Evolutionary conservation across 768 basidiomycete genomes (phyloP), one percentile per base, ranked within the genome.

Genomic region (Leucosporidium scottii): DNA sequence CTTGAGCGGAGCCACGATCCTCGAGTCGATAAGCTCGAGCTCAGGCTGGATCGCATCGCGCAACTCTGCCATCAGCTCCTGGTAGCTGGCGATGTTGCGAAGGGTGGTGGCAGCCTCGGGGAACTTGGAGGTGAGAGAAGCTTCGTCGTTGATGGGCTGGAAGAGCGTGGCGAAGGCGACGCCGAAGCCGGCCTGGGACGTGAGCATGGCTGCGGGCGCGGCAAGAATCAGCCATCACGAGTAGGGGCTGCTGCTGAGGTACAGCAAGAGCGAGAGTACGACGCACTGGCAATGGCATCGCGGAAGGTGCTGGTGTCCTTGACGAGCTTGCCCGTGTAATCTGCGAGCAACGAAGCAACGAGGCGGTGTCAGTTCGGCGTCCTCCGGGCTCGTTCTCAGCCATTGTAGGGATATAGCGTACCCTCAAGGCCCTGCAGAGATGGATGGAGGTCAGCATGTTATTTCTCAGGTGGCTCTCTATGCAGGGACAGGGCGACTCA

Each of bases 301-400:
- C 85, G 85, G 80, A 92, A 98, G 8, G 85, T 82, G 75, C 88
- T 90, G 39, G 89, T 86, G 75, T 99, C 93, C 81, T 98, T 97
- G 74, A 93, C 79, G 65, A 98, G 81, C 80, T 92, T 93, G 77
- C 93, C 93, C 0, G 88, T 84, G 30, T 89, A 86, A 60, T 83
- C 79, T 79, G 98, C 92, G 72, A 97, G 81, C 5, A 83, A 76
- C 17, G 83, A 86, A 44, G 39, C 10, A 2, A 44, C 8, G 39
- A 83, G 73, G 86, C 89, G 67, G 93, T 91, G 73, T 94, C 90
- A 79, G 92, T 77, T 93, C 91, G 25, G 93, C 93, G 74, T 78
- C 82, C 79, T 88, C 91, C 86, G 74, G 28, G 54, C 2, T 48
- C 36, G 55, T 56, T 31, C n/a, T 23, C 55, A 34, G 34, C 34